phyloP scores from a whole-genome alignment of 1,284 basidiomycete species.

The Sphaerobolus stellatus region DNA sequence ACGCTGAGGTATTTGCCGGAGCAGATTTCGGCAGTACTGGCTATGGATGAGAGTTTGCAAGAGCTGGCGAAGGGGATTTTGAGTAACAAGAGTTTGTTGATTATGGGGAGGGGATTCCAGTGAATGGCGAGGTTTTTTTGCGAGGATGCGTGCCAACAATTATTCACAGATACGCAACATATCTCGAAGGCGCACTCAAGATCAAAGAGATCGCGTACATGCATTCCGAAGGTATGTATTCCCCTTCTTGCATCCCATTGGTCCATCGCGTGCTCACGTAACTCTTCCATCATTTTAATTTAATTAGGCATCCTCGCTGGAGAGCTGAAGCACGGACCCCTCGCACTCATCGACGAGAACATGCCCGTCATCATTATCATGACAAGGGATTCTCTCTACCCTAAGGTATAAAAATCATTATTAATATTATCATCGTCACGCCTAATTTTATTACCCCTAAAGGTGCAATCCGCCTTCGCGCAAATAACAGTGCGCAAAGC shows the following conservation, averaged over 20 bases:
- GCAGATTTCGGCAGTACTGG: slow-evolving; percentile 88
- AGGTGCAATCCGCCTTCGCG: slow-evolving; percentile 89
- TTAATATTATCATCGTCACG: not conserved
- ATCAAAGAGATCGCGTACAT: slow-evolving; percentile 99
- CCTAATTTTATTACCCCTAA: not conserved
- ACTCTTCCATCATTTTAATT: not conserved
- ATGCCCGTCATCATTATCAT: slow-evolving; percentile 99
- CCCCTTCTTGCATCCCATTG: not conserved
- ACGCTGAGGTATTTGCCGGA: slow-evolving; percentile 92
- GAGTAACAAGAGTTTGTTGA: slow-evolving; percentile 82
- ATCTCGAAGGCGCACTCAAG: slow-evolving; percentile 97
- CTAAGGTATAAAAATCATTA: slow-evolving; percentile 52
- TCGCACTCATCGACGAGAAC: slow-evolving; percentile 97
- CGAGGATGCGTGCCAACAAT: not conserved
- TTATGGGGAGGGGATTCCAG: slow-evolving; percentile 99
- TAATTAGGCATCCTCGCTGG: slow-evolving; percentile 80
- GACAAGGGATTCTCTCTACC: slow-evolving; percentile 98
- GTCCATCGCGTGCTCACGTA: not conserved
- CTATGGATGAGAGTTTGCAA: slow-evolving; percentile 78
- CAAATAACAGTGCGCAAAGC: slow-evolving; percentile 98
- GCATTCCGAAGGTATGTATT: slow-evolving; percentile 77
- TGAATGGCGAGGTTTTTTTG: slow-evolving; percentile 39
- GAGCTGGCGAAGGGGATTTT: slow-evolving; percentile 79
- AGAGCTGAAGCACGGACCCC: slow-evolving; percentile 97
- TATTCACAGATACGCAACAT: slow-evolving; percentile 78